Evolutionary conservation across 768 basidiomycete species (phyloP).

Genomic region (Gloeophyllum trabeum): DNA sequence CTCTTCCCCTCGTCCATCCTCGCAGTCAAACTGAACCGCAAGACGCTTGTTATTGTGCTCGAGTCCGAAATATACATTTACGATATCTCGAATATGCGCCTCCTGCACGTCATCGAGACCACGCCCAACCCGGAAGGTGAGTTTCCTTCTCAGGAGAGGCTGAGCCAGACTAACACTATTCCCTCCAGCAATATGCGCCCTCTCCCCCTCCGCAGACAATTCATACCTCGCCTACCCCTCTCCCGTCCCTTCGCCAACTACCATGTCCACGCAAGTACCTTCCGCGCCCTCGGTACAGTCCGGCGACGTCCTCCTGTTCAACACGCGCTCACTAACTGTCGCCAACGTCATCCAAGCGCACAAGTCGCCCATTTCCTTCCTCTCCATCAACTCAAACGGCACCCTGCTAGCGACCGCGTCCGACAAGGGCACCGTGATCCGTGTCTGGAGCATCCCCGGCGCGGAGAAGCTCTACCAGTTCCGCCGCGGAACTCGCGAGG

Average conservation of each 20-base stretch:
- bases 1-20: slow-evolving; percentile 95
- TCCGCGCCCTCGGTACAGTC: slow-evolving; percentile 21
- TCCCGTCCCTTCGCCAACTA: slow-evolving; percentile 74
- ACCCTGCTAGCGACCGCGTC: slow-evolving; percentile 88
- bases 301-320: slow-evolving; percentile 92
- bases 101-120: slow-evolving; percentile 95
- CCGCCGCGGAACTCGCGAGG: slow-evolving; percentile 78
- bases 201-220: slow-evolving; percentile 87
- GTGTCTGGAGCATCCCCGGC: slow-evolving; percentile 85
- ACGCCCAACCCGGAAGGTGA: slow-evolving; percentile 90
- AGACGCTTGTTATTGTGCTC: slow-evolving; percentile 90
- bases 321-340: slow-evolving; percentile 82
- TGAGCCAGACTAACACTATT: slow-evolving; percentile 3
- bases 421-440: slow-evolving; percentile 94
- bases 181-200: slow-evolving; percentile 78
- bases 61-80: slow-evolving; percentile 99
- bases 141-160: slow-evolving; percentile 6
- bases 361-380: slow-evolving; percentile 82
- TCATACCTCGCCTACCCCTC: slow-evolving; percentile 96
- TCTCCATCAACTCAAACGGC: slow-evolving; percentile 79
- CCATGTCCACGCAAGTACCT: slow-evolving; percentile 24
- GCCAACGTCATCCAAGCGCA: slow-evolving; percentile 97
- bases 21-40: slow-evolving; percentile 95
- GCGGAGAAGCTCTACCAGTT: slow-evolving; percentile 96
- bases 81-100: slow-evolving; percentile 97